Percentiles rank a stretch among this genome's conserved stretches.
Conservation (phyloP, 352 stramenopile genomes). For the Globisporangium paroecandrum region DNA sequence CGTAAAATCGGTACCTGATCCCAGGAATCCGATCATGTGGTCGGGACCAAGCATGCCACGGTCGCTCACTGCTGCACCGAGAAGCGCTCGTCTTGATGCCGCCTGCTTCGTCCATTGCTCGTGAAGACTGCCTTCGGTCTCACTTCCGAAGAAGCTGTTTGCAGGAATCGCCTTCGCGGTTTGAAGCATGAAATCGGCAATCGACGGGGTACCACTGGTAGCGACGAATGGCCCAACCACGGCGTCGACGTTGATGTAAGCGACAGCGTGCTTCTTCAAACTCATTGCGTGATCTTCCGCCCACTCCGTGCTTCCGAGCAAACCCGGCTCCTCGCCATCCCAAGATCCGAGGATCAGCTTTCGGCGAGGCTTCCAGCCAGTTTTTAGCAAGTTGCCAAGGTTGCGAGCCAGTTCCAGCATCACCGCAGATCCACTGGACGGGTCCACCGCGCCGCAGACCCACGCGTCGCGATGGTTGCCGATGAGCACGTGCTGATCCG, state of each 20-base stretch:
- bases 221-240: constrained; percentile 51
- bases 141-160: constrained; percentile 34
- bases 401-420: constrained; percentile 82
- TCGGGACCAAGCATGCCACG: constrained; percentile 30
- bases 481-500: constrained; percentile 80
- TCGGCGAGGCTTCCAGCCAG: constrained; percentile 62
- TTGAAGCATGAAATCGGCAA: constrained; percentile 52
- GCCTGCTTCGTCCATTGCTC: constrained; percentile 31
- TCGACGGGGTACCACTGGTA: constrained; percentile 58
- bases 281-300: constrained; percentile 56
- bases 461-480: constrained; percentile 91
- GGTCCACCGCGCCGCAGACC: constrained; percentile 86
- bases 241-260: constrained; percentile 85
- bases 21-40: constrained; percentile 41
- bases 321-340: constrained; percentile 82
- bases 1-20: constrained; percentile 60
- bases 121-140: constrained; percentile 25
- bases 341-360: constrained; percentile 80
- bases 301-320: constrained; percentile 83
- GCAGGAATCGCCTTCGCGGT: constrained; percentile 50
- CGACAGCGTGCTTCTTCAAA: constrained; percentile 55
- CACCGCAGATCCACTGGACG: constrained; percentile 70
- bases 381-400: constrained; percentile 56
- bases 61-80: background rate
- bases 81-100: background rate